Base-by-base conservation (phyloP, 306 rosid genomes). In the Acacia acuminata region DNA sequence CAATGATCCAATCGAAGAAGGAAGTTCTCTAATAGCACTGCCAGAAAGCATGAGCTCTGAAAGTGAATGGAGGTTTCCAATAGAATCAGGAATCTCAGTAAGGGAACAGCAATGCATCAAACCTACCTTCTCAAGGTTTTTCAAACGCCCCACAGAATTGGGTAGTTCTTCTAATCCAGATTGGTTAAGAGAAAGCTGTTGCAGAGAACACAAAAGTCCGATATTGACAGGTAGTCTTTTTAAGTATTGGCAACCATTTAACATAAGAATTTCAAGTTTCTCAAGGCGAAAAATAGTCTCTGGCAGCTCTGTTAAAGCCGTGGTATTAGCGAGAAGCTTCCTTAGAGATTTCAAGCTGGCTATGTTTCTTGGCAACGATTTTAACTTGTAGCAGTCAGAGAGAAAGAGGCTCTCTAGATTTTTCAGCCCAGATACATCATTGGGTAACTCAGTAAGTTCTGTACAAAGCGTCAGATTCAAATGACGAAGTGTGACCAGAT, bases 381-480 rank as follows among this genome's bases (percentile, higher is more conserved):
- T 84, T 32, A 90, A 40, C 79, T 82, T 80, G 2, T 10, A n/a
- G 86, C 93, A 89, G 8, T 65, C 48, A n/a, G 90, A 81, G 25
- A 90, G 89, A 30, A 71, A 20, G 8, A 90, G 89, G 81, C 24
- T 81, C 81, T 92, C 93, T 6, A 89, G 87, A 47, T 51, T n/a
- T 81, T 63, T 88, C 66, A 92, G 82, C 71, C 92, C 92, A n/a
- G 88, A 88, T n/a, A 90, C 76, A 71, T 89, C 85, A n/a, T 63
- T 48, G 43, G 97, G 94, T 71, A 90, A 64, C 40, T 82, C 76
- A 44, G 71, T 2, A 15, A 90, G 92, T 50, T 83, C 85, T 50
- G 24, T 19, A 72, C 93, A 92, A 1, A 10, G 68, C 8, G 51
- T 78, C 61, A 92, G 73, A 65, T 89, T 88, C 88, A 92, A 81